phyloP scores from a whole-genome alignment of 2,329 filamentous ascomycete genomes.

The Penicillium sp. region DNA sequence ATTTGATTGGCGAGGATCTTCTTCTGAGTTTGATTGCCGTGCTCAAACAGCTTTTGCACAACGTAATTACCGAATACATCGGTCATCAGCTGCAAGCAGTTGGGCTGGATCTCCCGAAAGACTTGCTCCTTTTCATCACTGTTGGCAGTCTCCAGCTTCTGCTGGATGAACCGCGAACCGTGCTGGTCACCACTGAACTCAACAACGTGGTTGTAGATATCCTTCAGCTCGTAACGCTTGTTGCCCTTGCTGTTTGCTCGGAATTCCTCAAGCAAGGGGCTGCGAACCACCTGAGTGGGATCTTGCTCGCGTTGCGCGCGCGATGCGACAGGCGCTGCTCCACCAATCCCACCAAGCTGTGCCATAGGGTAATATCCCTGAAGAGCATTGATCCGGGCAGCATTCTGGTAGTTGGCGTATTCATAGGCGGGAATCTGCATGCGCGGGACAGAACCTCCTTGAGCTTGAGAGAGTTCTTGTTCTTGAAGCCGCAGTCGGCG shows the following conservation, averaged over 20 bases:
- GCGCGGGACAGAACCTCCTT: conserved; percentile 30
- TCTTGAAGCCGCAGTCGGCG: conserved; percentile 51
- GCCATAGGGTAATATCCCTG: conserved; percentile 39
- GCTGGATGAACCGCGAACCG: conserved; percentile 92
- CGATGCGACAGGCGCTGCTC: conserved; percentile 36
- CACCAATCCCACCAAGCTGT: conserved; percentile 30
- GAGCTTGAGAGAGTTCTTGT: conserved; percentile 33
- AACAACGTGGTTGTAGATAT: conserved; percentile 83
- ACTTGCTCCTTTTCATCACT: conserved; percentile 93
- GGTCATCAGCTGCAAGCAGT: conserved; percentile 85
- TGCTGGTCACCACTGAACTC: conserved; percentile 96
- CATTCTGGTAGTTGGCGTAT: conserved; percentile 29
- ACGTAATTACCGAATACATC: conserved; percentile 99
- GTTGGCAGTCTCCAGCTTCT: conserved; percentile 86
- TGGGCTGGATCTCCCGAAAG: conserved; percentile 81
- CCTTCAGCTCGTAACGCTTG: conserved; percentile 78
- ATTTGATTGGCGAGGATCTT: conserved; percentile 80
- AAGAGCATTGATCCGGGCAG: conserved; percentile 34
- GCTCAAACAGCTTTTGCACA: conserved; percentile 95
- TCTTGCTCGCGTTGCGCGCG: conserved; percentile 58
- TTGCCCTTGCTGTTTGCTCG: conserved; percentile 69
- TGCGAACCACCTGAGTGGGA: conserved; percentile 62
- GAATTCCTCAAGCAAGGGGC: conserved; percentile 76
- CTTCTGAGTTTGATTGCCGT: conserved; percentile 92
- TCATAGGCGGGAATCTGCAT: conserved; percentile 37